Conservation (phyloP, 2,329 filamentous ascomycete species). For the Claviceps cyperi region DNA sequence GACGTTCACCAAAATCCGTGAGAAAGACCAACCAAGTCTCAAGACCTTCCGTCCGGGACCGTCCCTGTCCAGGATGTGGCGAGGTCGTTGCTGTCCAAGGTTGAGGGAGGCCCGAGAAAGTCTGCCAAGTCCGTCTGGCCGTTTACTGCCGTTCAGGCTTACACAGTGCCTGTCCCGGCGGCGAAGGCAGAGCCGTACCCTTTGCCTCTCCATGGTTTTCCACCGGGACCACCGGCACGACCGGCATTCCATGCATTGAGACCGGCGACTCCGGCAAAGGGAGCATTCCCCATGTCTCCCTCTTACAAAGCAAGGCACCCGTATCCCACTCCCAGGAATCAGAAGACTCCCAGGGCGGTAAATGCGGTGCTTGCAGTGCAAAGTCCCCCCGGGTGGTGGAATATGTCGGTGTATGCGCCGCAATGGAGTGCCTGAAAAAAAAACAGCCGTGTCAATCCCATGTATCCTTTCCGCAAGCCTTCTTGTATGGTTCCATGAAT, state of each 20-base stretch:
- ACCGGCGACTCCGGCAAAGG: conserved; percentile 31
- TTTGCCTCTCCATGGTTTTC: no score
- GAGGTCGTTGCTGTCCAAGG: no score
- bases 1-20: no score
- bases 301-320: conserved; percentile 30
- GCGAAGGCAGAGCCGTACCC: conserved; percentile 17
- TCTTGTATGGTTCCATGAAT: no score
- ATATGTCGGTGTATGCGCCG: conserved; percentile 29
- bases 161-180: conserved; percentile 14
- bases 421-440: conserved; percentile 30
- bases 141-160: no score
- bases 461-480: conserved; percentile 8
- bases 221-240: no score
- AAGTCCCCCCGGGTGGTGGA: conserved; percentile 26
- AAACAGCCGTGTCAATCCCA: conserved; percentile 36
- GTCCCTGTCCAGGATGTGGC: no score
- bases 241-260: conserved; percentile 17
- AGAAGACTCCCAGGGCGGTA: conserved; percentile 9
- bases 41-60: no score
- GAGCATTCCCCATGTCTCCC: conserved; percentile 29
- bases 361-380: conserved; percentile 20
- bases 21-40: no score
- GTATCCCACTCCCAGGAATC: conserved; percentile 10
- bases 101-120: no score
- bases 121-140: no score